phyloP scores from a whole-genome alignment of 2,329 filamentous ascomycete species.

The Botrytis elliptica region DNA sequence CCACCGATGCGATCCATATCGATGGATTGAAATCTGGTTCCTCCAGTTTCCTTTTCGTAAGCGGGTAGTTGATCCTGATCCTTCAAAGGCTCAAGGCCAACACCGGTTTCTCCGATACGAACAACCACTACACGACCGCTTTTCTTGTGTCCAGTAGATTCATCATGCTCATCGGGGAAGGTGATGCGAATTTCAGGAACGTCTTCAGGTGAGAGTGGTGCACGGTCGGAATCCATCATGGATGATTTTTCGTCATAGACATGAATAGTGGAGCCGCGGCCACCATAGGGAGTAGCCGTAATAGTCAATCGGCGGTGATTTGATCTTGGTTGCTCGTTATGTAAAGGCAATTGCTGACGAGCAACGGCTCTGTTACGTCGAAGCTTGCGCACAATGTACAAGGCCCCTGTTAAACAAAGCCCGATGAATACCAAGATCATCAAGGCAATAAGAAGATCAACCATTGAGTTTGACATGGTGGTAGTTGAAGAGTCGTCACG shows the following conservation, averaged over 20 bases:
- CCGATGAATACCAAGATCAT: conserved; percentile 74
- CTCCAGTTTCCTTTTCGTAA: conserved; percentile 74
- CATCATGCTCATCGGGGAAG: conserved; percentile 93
- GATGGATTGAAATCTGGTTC: conserved; percentile 82
- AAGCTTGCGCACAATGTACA: conserved; percentile 72
- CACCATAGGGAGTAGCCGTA: conserved; percentile 45
- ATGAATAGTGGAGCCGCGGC: conserved; percentile 66
- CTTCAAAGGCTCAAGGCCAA: conserved; percentile 82
- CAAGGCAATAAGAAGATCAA: conserved; percentile 77
- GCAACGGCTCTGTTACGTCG: conserved; percentile 48
- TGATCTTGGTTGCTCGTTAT: conserved; percentile 56
- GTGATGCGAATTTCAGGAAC: conserved; percentile 97
- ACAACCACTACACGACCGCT: conserved; percentile 90
- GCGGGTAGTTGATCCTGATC: conserved; percentile 79
- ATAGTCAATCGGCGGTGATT: conserved; percentile 57
- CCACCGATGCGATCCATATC: conserved; percentile 95
- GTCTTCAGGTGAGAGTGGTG: conserved; percentile 75
- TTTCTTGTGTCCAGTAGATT: conserved; percentile 68
- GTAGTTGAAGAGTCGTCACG: conserved; percentile 46
- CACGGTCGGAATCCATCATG: conserved; percentile 72
- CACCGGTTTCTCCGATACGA: conserved; percentile 79
- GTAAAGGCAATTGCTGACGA: conserved; percentile 62
- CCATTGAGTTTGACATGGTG: conserved; percentile 57
- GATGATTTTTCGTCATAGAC: conserved; percentile 78
- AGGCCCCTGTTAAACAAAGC: conserved; percentile 63